phyloP scores from a whole-genome alignment of 176 grass and related monocot genomes.

The Zizania latifolia region DNA sequence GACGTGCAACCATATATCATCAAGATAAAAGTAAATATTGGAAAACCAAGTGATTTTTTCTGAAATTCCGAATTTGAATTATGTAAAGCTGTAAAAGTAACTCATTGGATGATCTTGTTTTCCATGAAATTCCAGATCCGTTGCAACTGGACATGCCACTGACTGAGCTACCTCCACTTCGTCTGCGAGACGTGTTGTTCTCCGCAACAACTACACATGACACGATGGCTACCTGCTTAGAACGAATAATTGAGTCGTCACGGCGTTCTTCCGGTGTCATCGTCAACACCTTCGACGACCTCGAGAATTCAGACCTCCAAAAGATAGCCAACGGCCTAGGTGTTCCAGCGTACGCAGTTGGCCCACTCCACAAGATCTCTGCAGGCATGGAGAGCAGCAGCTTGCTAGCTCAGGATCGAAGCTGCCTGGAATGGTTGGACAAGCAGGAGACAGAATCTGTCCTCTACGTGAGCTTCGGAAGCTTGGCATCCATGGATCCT shows the following conservation, averaged over 20 bases:
- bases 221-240: neutral
- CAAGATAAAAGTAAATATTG: no score
- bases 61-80: no score
- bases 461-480: slow-evolving; percentile 45
- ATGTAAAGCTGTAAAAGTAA: no score
- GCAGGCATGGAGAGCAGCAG: neutral
- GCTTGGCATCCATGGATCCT: slow-evolving; percentile 8
- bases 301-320: neutral
- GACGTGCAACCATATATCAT: no score
- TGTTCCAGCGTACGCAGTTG: slow-evolving; percentile 1
- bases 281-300: slow-evolving; percentile 27
- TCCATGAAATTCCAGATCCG: slow-evolving; percentile 1
- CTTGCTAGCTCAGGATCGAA: slow-evolving; percentile 8
- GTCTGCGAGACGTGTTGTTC: slow-evolving; percentile 18
- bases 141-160: neutral
- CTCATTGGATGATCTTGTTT: no score
- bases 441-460: slow-evolving; percentile 10
- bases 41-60: no score
- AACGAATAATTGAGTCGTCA: neutral
- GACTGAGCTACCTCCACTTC: slow-evolving; percentile 27
- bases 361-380: slow-evolving; percentile 38
- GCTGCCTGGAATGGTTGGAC: slow-evolving; percentile 31
- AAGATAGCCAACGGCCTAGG: neutral
- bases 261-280: slow-evolving; percentile 19
- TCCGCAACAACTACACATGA: neutral